phyloP scores from a whole-genome alignment of 805 yeast species.

The Starmerella khaoyaiensis region DNA sequence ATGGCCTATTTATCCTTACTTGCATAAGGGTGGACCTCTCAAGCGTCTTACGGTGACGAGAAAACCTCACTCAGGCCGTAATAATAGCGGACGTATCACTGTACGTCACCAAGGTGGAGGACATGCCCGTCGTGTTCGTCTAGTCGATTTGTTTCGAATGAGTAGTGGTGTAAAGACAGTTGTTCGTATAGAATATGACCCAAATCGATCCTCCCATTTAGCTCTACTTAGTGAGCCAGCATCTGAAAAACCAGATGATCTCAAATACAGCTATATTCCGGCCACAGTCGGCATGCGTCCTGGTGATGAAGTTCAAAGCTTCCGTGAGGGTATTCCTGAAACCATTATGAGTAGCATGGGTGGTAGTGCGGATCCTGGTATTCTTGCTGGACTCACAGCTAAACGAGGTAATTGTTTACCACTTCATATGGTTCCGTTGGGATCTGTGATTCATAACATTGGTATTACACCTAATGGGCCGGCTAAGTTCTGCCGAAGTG shows the following conservation, averaged over 20 bases:
- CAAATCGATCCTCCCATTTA: conserved; percentile 84
- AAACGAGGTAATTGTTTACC: conserved; percentile 94
- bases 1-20: conserved; percentile 72
- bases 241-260: conserved; percentile 22
- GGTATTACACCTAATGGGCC: conserved; percentile 66
- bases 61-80: conserved; percentile 74
- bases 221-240: conserved; percentile 52
- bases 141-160: conserved; percentile 61
- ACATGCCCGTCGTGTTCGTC: conserved; percentile 72
- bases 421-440: conserved; percentile 82
- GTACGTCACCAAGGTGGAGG: conserved; percentile 97
- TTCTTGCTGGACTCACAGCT: conserved; percentile 71
- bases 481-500: conserved; percentile 83
- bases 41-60: conserved; percentile 60
- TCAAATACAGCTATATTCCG: conserved; percentile 53
- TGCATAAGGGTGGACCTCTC: conserved; percentile 76
- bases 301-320: conserved; percentile 83
- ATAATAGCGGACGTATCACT: conserved; percentile 74
- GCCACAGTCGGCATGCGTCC: conserved; percentile 89
- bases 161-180: conserved; percentile 66
- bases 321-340: conserved; percentile 74
- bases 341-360: conserved; percentile 71
- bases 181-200: conserved; percentile 85
- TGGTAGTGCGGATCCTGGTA: conserved; percentile 83
- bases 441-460: conserved; percentile 76